Percentiles rank a stretch among this genome's conserved stretches.
Conservation (phyloP, 257 asterid species). For the Solanum pennellii region DNA sequence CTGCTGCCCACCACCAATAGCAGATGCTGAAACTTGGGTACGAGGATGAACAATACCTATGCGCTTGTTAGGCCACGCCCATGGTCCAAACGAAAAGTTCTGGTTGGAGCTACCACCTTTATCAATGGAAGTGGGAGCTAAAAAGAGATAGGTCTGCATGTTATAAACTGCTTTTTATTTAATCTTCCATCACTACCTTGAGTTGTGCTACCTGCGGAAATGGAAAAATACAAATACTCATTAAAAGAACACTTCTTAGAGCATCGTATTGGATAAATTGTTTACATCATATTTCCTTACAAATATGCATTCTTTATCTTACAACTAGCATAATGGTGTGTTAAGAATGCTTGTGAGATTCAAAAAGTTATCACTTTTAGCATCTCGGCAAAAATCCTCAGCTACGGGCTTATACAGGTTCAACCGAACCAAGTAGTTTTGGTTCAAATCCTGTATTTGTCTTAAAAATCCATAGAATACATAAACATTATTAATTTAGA, state of each 20-base stretch:
- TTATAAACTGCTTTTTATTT: not conserved
- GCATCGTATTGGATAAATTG: not conserved
- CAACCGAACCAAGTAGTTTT: not conserved
- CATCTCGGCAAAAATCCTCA: not conserved
- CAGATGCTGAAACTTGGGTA: constrained; percentile 16
- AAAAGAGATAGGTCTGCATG: not conserved
- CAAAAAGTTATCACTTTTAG: not conserved
- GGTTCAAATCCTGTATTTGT: not conserved
- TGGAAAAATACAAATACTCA: not conserved
- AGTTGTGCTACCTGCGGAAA: not conserved
- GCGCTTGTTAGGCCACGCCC: not conserved
- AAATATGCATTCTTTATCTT: not conserved
- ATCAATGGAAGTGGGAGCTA: not conserved
- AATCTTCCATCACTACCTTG: not conserved
- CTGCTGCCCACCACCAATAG: constrained; percentile 28
- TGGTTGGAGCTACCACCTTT: not conserved
- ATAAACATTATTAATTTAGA: not conserved
- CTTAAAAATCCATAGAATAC: not conserved
- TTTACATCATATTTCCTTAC: not conserved
- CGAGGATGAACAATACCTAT: not conserved
- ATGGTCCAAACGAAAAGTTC: not conserved
- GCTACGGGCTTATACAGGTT: not conserved
- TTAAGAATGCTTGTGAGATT: not conserved
- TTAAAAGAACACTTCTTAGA: not conserved
- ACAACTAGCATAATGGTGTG: not conserved